phyloP scores from a whole-genome alignment of 2,329 filamentous ascomycete species.

The Tolypocladium album region DNA sequence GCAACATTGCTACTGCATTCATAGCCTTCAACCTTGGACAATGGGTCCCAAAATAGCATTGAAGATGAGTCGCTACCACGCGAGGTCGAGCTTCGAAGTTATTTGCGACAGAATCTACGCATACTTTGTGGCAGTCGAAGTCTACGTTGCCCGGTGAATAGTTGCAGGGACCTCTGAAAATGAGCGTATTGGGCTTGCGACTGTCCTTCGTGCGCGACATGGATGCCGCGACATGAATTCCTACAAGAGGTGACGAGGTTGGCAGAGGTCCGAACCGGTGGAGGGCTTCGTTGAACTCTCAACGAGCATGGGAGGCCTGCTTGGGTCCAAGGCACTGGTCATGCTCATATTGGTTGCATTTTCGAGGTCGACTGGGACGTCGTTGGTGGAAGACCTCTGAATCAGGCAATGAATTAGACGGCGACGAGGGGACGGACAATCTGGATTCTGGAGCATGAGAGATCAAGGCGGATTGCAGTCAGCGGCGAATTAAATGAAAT shows the following conservation, averaged over 20 bases:
- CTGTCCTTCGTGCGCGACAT: constrained; percentile 31
- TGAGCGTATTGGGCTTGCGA: constrained; percentile 34
- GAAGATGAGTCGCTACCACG: no score
- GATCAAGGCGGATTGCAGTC: no score
- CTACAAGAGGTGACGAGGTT: constrained; percentile 50
- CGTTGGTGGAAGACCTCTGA: constrained; percentile 31
- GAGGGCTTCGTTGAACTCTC: constrained; percentile 34
- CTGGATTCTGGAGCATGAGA: no score
- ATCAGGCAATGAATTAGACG: constrained; percentile 1
- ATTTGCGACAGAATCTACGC: background rate
- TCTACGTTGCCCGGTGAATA: constrained; percentile 2
- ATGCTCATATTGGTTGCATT: constrained; percentile 50
- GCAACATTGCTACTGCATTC: no score
- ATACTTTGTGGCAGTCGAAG: background rate
- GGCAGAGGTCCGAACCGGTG: constrained; percentile 35
- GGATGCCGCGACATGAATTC: constrained; percentile 34
- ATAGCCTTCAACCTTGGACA: no score
- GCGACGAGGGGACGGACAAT: background rate
- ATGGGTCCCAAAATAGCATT: no score
- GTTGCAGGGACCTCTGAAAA: constrained; percentile 37
- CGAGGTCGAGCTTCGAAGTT: background rate
- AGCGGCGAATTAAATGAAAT: background rate
- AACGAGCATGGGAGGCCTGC: constrained; percentile 42
- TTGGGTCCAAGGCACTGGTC: constrained; percentile 37
- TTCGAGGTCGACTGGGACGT: constrained; percentile 47